phyloP scores from a whole-genome alignment of 345 rosid species.

The Isatis tinctoria region DNA sequence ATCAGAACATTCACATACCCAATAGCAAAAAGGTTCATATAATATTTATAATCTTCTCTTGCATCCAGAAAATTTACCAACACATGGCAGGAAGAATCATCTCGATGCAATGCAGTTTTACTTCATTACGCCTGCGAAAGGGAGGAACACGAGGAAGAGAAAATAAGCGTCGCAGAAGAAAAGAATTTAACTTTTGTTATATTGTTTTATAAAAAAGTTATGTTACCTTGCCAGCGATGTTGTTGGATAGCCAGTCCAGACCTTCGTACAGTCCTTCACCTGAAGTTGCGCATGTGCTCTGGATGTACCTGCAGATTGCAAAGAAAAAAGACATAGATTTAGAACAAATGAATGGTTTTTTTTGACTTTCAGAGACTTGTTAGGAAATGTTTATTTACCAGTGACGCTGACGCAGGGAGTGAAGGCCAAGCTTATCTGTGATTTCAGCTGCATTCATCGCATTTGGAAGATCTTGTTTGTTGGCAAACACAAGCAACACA shows the following conservation, averaged over 20 bases:
- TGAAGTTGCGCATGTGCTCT: slow-evolving; percentile 75
- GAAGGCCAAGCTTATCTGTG: slow-evolving; percentile 80
- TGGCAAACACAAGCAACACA: slow-evolving; percentile 82
- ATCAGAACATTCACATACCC: slow-evolving; percentile 12
- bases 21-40: slow-evolving; percentile 15
- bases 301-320: slow-evolving; percentile 59
- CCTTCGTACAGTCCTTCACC: slow-evolving; percentile 85
- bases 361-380: not conserved
- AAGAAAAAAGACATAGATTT: not conserved
- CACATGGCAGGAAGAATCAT: not conserved
- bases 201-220: not conserved
- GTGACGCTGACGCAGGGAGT: slow-evolving; percentile 81
- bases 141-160: not conserved
- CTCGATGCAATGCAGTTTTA: slow-evolving; percentile 6
- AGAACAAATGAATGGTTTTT: not conserved
- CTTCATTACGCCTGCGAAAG: slow-evolving; percentile 17
- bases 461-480: slow-evolving; percentile 88
- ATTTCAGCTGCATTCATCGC: slow-evolving; percentile 90
- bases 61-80: slow-evolving; percentile 10
- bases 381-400: slow-evolving; percentile 39
- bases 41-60: slow-evolving; percentile 16
- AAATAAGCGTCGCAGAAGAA: not conserved
- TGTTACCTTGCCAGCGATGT: slow-evolving; percentile 63
- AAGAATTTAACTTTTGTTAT: not conserved
- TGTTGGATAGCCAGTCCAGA: slow-evolving; percentile 80